Base-by-base conservation (phyloP, 164 flowering plant genomes). In the Sextonia rubra region DNA sequence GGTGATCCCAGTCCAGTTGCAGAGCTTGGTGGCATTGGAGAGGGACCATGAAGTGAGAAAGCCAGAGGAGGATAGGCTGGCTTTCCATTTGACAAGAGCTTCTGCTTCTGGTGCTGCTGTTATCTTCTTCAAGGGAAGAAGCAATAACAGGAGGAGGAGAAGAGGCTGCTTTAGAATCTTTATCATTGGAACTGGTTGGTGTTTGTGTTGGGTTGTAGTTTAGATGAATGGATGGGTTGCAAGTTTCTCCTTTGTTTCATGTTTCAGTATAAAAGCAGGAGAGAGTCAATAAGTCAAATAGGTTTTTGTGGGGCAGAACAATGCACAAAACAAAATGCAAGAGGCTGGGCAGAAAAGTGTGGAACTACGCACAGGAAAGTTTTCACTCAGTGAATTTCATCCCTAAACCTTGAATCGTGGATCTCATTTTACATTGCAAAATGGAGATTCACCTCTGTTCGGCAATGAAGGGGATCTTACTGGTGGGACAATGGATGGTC, bases 1-100 rank as follows among this genome's bases (percentile, higher is more conserved):
- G 20, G 2, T 12, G 27, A 86, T 80, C 11, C 85, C 86, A 3
- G 77, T 77, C 88, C 87, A 86, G 25, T 68, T 74, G 80, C 87
- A 83, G 52, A 72, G 79, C 77, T 77, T 78, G 27, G 37, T 25
- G 56, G 55, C 27, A 67, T 75, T 80, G 75, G 73, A 67, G 32
- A 63, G 65, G 12, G 78, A 65, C 90, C 90, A 86, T 12, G 84
- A 83, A 58, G 48, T 55, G 74, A 80, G 76, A 60, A 68, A n/a
- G 9, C 14, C 15, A 27, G 66, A n/a, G n/a, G 55, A 15, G 9
- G 68, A 25, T 4, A 83, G 63, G 61, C 78, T 76, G 65, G 69
- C 67, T 70, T 83, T 83, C 88, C 86, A 85, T 32, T 44, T 71
- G 47, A 85, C 29, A 49, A 85, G 76, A 55, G 88, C 81, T 55